Base-by-base conservation (phyloP, 345 rosid species). In the Cardamine chenopodiifolia region DNA sequence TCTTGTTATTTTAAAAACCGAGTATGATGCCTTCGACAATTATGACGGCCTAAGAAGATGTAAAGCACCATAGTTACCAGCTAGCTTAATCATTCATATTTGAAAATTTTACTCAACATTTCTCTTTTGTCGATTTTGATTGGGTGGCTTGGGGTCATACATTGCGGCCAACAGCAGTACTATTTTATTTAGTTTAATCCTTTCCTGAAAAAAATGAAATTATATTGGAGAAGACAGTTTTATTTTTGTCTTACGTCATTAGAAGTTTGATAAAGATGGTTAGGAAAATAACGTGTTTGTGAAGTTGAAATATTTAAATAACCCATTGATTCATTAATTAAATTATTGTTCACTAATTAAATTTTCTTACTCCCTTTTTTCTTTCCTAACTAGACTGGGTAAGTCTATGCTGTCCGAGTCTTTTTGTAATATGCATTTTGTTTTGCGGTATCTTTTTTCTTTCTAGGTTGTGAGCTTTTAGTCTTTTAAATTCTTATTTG, bases 141-240 rank as follows among this genome's bases (percentile, higher is more conserved):
- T 42, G 71, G 65, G 70, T 64, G 57, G 54, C 29, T 44, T 53
- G 71, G 65, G 70, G 63, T 2, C 70, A 63, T 62, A 29, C 20
- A 15, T 72, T 53, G 55, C 63, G 62, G 64, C 71, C 71, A 40
- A 31, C 54, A 60, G 1, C 40, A 28, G 3, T 35, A 35, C n/a
- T 44, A 5, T 28, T n/a, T n/a, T 49, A 19, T 3, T 48, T 35
- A 14, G 7, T 67, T 67, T 37, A 25, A 15, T 39, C 26, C 26
- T n/a, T 68, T 18, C 28, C 6, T 7, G n/a, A 12, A 6, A 39
- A 26, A 13, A 6, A 40, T 40, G 42, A 13, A 35, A 40, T 4
- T 12, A 22, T 12, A 6, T 23, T 53, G 14, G 32, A 54, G 7
- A 53, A 13, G 14, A 7, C 7, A 39, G 4, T 39, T 39, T 3